Conservation (phyloP, 345 rosid species). For the Hypericum androsaemum region DNA sequence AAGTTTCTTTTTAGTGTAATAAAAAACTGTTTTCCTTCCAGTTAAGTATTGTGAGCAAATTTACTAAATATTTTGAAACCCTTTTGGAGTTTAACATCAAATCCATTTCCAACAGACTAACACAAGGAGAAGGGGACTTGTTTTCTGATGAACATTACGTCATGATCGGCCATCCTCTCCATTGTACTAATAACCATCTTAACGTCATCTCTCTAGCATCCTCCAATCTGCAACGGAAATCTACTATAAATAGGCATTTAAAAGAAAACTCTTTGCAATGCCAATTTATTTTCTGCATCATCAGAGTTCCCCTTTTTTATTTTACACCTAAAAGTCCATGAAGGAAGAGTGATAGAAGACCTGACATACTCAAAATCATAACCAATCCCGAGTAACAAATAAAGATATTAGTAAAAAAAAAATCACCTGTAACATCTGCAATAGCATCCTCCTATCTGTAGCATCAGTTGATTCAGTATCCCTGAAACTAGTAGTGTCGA, state of each 20-base stretch:
- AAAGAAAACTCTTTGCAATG: too few species aligned
- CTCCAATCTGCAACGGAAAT: slow-evolving; percentile 62
- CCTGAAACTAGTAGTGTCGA: slow-evolving; percentile 38
- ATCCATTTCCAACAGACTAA: background rate
- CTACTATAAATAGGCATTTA: background rate
- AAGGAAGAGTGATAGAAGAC: too few species aligned
- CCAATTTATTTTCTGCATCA: too few species aligned
- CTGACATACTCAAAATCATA: too few species aligned
- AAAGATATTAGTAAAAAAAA: slow-evolving; percentile 5
- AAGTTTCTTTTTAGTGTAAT: too few species aligned
- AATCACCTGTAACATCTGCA: slow-evolving; percentile 78
- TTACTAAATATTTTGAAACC: too few species aligned
- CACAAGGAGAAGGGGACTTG: background rate
- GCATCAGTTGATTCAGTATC: slow-evolving; percentile 29
- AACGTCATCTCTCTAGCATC: slow-evolving; percentile 69
- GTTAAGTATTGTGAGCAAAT: too few species aligned
- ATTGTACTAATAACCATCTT: slow-evolving; percentile 61
- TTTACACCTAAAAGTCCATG: too few species aligned
- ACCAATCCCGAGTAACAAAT: too few species aligned
- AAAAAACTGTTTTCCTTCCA: too few species aligned
- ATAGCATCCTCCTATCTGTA: slow-evolving; percentile 46
- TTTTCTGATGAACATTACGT: slow-evolving; percentile 35
- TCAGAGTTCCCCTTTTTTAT: too few species aligned
- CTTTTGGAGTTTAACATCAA: slow-evolving; percentile 11
- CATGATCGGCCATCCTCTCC: slow-evolving; percentile 93